A percentile compares a stretch with the other conserved stretches of the same genome.
phyloP scores from a whole-genome alignment of 352 stramenopile species.

The Phytophthora citricola region DNA sequence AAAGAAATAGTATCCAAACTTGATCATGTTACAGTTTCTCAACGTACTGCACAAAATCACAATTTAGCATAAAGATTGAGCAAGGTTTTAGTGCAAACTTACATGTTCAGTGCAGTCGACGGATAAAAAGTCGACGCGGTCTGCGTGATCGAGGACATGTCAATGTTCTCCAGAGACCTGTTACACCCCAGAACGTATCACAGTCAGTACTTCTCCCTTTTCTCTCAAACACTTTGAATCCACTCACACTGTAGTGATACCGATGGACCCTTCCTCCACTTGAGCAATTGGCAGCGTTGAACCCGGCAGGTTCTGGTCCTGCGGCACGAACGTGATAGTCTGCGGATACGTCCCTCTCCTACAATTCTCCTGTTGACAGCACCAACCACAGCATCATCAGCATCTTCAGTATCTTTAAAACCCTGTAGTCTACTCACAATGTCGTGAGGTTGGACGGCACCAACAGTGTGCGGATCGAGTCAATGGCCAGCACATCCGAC shows the following conservation, averaged over 20 bases:
- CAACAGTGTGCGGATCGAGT: constrained; percentile 38
- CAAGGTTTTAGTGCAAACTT: not conserved
- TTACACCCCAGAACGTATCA: not conserved
- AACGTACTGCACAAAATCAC: constrained; percentile 35
- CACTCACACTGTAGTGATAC: constrained; percentile 35
- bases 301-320: constrained; percentile 35
- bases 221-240: not conserved
- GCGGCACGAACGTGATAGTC: constrained; percentile 33
- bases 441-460: constrained; percentile 34
- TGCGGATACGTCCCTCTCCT: constrained; percentile 30
- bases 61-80: not conserved
- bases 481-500: constrained; percentile 33
- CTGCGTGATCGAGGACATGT: constrained; percentile 40
- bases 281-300: constrained; percentile 29
- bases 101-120: constrained; percentile 40
- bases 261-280: constrained; percentile 20
- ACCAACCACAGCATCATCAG: constrained; percentile 1
- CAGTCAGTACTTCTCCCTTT: not conserved
- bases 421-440: constrained; percentile 18
- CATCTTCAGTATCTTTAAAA: not conserved
- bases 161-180: constrained; percentile 41
- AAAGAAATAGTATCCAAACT: constrained; percentile 47
- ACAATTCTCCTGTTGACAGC: constrained; percentile 20
- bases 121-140: constrained; percentile 35
- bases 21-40: constrained; percentile 54